phyloP scores from a whole-genome alignment of 129 eudicot species.

The Dittrichia graveolens region DNA sequence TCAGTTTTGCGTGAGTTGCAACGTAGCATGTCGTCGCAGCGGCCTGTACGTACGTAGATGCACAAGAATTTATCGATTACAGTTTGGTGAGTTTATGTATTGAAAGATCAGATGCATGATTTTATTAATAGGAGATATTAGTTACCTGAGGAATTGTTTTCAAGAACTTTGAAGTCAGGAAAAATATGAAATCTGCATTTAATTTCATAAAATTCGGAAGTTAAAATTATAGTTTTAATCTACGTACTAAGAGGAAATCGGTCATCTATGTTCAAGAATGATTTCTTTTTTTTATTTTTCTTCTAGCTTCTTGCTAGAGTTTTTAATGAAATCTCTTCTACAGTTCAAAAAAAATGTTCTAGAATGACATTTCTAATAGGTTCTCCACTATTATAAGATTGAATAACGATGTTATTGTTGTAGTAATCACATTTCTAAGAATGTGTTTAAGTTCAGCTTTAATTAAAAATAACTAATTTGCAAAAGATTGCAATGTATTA shows the following conservation, averaged over 20 bases:
- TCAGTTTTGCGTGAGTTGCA: slow-evolving; percentile 64
- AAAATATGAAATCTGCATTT: slow-evolving; percentile 80
- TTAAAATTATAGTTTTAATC: not conserved
- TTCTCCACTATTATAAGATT: too few relatives aligned
- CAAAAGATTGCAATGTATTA: too few relatives aligned
- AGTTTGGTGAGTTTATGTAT: not conserved
- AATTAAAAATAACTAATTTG: too few relatives aligned
- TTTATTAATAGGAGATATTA: not conserved
- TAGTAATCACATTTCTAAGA: too few relatives aligned
- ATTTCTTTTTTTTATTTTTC: too few relatives aligned
- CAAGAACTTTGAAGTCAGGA: slow-evolving; percentile 71
- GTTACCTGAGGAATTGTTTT: slow-evolving; percentile 95
- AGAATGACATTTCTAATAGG: too few relatives aligned
- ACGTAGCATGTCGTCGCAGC: slow-evolving; percentile 97
- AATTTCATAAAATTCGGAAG: not conserved
- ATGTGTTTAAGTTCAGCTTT: too few relatives aligned
- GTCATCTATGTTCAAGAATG: not conserved
- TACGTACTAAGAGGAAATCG: too few relatives aligned
- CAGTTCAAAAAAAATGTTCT: too few relatives aligned
- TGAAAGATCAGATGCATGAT: not conserved
- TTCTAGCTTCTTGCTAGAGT: too few relatives aligned
- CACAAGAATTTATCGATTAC: not conserved
- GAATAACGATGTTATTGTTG: too few relatives aligned
- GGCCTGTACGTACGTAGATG: slow-evolving; percentile 46
- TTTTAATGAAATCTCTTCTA: too few relatives aligned